phyloP scores from a whole-genome alignment of 1,284 basidiomycete species.

The Polyporus tsugae region DNA sequence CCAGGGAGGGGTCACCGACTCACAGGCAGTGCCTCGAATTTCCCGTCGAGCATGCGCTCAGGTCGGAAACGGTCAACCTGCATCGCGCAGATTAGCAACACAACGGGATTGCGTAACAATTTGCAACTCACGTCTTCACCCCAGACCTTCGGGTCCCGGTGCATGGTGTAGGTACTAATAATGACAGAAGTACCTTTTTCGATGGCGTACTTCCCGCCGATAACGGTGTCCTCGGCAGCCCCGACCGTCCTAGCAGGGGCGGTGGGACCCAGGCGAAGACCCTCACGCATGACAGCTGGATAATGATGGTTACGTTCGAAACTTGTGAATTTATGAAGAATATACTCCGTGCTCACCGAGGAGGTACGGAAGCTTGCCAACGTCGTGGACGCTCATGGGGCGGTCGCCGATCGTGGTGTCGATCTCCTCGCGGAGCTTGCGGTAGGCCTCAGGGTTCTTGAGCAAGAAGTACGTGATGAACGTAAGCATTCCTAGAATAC shows the following conservation, averaged over 20 bases:
- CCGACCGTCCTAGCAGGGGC: constrained; percentile 46
- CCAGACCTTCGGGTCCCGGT: constrained; percentile 55
- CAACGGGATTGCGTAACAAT: not conserved
- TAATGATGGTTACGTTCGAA: not conserved
- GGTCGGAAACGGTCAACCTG: constrained; percentile 50
- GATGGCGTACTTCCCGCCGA: constrained; percentile 50
- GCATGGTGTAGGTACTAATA: constrained; percentile 46
- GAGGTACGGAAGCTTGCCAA: constrained; percentile 54
- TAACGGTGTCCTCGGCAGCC: constrained; percentile 47
- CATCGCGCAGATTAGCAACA: not conserved
- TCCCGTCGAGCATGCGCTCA: constrained; percentile 57
- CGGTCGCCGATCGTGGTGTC: constrained; percentile 51
- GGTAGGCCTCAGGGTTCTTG: constrained; percentile 51
- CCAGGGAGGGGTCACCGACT: not conserved
- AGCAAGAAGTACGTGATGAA: constrained; percentile 55
- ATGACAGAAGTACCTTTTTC: constrained; percentile 44
- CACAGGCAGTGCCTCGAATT: constrained; percentile 52
- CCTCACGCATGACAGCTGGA: constrained; percentile 55
- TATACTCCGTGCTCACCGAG: constrained; percentile 38
- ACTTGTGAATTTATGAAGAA: not conserved
- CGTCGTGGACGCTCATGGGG: constrained; percentile 47
- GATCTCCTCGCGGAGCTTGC: constrained; percentile 55
- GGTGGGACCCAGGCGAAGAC: constrained; percentile 53
- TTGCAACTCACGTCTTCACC: constrained; percentile 52
- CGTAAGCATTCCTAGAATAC: constrained; percentile 44